Base-by-base conservation (phyloP, 1,284 basidiomycete genomes). In the Moesziomyces antarcticus region DNA sequence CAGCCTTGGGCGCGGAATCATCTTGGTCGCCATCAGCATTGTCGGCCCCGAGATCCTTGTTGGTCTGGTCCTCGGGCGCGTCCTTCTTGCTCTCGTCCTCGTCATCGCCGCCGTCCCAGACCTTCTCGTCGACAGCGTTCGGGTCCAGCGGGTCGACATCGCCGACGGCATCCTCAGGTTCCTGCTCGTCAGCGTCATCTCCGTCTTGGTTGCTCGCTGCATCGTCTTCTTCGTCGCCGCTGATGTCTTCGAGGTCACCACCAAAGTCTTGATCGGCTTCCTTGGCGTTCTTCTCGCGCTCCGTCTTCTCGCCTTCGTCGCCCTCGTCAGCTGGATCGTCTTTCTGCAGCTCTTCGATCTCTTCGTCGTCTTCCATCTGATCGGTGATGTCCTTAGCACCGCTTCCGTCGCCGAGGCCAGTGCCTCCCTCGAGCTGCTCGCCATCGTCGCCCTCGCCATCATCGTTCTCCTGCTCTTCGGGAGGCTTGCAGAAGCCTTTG, bases 101-200 rank as follows among this genome's bases (percentile, higher is more conserved):
- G 11, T 88, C 86, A 27, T 95, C 91, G 73, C 95, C 91, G 71
- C 94, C 92, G 37, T 91, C 93, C 96, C 97, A 98, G 75, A 99
- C 87, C 86, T 98, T 98, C 86, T 99, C 96, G 81, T 99, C 96
- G 11, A 97, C 89, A 0, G 91, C 91, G 25, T 90, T 88, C 9
- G 93, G 92, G 85, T 97, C 94, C n/a, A 89, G 87, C 2, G 90
- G 89, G 85, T 97, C 94, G 44, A 97, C 87, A 65, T 95, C 89
- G 27, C 90, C 94, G 25, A 96, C 85, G 61, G 91, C 90, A 74
- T 98, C 95, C 46, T 97, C 93, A 20, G 89, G 88, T 45, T 88
- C 87, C 20, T 85, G 82, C 43, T 91, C 89, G 3, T 87, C 72
- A 21, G 57, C 67, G 2, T 88, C 87, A 0, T 86, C 85, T 2